Evolutionary conservation across 768 basidiomycete genomes (phyloP).

Genomic region (Hericium rajendrae): DNA sequence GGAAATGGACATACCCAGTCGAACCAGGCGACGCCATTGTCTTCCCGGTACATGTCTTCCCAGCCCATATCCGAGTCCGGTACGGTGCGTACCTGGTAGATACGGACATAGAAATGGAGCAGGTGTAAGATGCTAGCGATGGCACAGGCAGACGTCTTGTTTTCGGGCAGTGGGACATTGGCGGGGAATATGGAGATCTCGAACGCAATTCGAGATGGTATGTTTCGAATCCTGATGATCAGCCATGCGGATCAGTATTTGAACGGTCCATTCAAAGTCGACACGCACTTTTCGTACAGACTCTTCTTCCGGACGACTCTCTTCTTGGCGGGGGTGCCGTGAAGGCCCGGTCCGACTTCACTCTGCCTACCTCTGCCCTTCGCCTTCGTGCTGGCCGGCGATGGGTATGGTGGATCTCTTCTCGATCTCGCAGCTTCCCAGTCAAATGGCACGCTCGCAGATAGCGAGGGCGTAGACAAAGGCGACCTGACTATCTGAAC

Average conservation of each 20-base stretch:
- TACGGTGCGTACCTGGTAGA: conserved; percentile 44
- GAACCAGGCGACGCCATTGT: conserved; percentile 57
- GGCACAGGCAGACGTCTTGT: conserved; percentile 55
- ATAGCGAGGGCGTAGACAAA: conserved; percentile 60
- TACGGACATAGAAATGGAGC: conserved; percentile 55
- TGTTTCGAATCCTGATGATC: conserved; percentile 39
- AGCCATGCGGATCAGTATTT: conserved; percentile 1
- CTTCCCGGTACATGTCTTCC: conserved; percentile 71
- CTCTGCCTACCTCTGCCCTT: conserved; percentile 28
- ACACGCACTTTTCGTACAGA: conserved; percentile 47
- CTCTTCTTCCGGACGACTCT: conserved; percentile 56
- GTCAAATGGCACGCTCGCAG: conserved; percentile 72
- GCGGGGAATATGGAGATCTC: conserved; percentile 77
- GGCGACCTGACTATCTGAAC: conserved; percentile 41
- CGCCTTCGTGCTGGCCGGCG: conserved; percentile 40
- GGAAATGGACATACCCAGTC: conserved; percentile 51
- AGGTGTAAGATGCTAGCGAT: conserved; percentile 58
- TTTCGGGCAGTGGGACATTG: conserved; percentile 64
- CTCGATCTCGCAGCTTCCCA: conserved; percentile 76
- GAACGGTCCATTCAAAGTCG: background rate
- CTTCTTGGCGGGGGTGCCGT: conserved; percentile 39
- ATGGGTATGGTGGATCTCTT: conserved; percentile 63
- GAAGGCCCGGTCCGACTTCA: conserved; percentile 18
- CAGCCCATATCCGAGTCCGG: conserved; percentile 65
- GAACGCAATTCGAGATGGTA: conserved; percentile 68